These are phyloP conservation scores for Aureobasidium melanogenum DNA, from an alignment of 2,329 filamentous ascomycete species.

Conservation along the genomic window DNA sequence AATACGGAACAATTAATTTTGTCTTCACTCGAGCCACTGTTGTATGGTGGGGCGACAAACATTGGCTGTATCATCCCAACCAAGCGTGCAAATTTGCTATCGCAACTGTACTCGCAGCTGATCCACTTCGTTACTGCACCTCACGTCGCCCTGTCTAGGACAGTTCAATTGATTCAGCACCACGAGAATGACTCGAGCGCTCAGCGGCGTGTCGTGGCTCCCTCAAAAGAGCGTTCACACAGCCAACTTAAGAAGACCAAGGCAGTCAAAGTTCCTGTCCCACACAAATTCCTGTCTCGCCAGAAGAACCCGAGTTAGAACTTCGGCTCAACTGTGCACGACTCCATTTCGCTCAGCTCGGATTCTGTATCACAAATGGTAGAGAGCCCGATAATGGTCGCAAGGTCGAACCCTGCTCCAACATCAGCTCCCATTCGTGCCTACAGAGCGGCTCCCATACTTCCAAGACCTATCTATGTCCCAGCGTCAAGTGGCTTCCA, in stretches of 20 bases:
- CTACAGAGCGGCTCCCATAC: not conserved
- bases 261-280: not conserved
- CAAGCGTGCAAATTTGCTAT: slow-evolving; percentile 10
- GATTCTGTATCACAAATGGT: not conserved
- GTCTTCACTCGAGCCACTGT: slow-evolving; percentile 1
- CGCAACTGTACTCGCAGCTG: slow-evolving; percentile 12
- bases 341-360: not conserved
- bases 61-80: slow-evolving; percentile 10
- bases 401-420: not conserved
- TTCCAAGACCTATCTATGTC: not conserved
- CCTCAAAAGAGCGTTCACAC: not conserved
- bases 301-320: not conserved
- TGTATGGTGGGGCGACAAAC: slow-evolving; percentile 11
- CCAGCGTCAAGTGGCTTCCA: not conserved
- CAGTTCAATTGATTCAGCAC: not conserved
- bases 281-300: slow-evolving; percentile 7
- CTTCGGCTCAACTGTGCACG: not conserved
- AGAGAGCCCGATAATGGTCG: not conserved
- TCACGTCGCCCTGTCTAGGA: not conserved
- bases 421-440: not conserved
- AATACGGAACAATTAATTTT: slow-evolving; percentile 5
- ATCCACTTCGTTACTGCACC: not conserved
- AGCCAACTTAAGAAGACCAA: not conserved
- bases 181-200: not conserved
- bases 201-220: not conserved